phyloP scores from a whole-genome alignment of 2,329 filamentous ascomycete species.

The Trichoderma polysporum region DNA sequence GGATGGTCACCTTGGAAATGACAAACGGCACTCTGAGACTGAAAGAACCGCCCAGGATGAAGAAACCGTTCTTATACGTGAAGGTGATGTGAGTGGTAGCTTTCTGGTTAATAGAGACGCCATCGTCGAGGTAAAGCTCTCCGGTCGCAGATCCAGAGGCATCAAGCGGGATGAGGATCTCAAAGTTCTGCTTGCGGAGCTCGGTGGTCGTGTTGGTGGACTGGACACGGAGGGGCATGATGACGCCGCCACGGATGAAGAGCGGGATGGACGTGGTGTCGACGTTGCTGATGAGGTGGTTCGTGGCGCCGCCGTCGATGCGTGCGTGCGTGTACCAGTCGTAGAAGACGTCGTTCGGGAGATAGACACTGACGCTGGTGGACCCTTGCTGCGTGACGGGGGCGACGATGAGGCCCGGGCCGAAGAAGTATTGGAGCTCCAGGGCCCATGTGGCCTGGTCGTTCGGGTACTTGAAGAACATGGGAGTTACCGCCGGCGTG shows the following conservation, averaged over 20 bases:
- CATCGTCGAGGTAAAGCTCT: constrained; percentile 75
- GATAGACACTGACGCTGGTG: constrained; percentile 47
- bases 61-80: constrained; percentile 52
- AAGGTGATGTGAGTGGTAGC: constrained; percentile 58
- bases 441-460: constrained; percentile 47
- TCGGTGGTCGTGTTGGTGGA: constrained; percentile 63
- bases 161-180: constrained; percentile 67
- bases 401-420: constrained; percentile 47
- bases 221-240: constrained; percentile 59
- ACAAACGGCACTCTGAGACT: constrained; percentile 46
- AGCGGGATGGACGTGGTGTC: constrained; percentile 58
- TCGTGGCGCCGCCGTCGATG: constrained; percentile 42
- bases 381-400: constrained; percentile 48
- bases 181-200: constrained; percentile 65
- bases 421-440: constrained; percentile 53
- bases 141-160: constrained; percentile 63
- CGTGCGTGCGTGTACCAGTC: constrained; percentile 50
- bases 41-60: constrained; percentile 54
- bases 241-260: constrained; percentile 63
- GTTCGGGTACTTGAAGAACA: constrained; percentile 69
- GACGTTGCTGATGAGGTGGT: constrained; percentile 39
- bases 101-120: constrained; percentile 62
- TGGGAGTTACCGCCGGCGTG: constrained; percentile 64
- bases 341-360: constrained; percentile 52
- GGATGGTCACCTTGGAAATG: constrained; percentile 51